A percentile compares a stretch with the other conserved stretches of the same genome.
Conservation (phyloP, 306 rosid species). For the Lablab purpureus region DNA sequence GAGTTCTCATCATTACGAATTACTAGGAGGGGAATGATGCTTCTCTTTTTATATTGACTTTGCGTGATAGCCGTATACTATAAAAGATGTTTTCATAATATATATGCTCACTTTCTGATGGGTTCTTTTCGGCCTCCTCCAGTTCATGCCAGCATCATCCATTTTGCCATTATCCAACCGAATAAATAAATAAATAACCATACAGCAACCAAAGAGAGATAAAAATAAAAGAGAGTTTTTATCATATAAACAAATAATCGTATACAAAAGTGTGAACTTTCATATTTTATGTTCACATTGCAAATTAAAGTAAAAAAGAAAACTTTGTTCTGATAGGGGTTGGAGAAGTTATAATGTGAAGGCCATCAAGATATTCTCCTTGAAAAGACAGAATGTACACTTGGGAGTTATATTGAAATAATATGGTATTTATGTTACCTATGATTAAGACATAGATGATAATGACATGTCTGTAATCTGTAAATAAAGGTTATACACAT, state of each 20-base stretch:
- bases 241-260: too few relatives aligned
- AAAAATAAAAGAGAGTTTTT: too few relatives aligned
- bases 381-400: conserved; percentile 30
- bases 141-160: conserved; percentile 6
- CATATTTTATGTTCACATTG: too few relatives aligned
- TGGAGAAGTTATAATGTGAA: background rate
- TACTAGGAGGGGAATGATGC: conserved; percentile 53
- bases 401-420: background rate
- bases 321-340: background rate
- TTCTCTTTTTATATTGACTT: conserved; percentile 70
- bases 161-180: background rate
- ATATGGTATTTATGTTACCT: conserved; percentile 21
- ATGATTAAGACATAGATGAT: conserved; percentile 19
- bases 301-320: background rate
- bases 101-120: conserved; percentile 39
- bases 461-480: background rate
- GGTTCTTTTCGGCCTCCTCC: conserved; percentile 35
- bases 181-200: background rate
- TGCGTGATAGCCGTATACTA: conserved; percentile 22
- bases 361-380: conserved; percentile 22
- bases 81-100: conserved; percentile 46
- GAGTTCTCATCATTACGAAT: conserved; percentile 57
- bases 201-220: background rate
- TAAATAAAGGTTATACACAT: background rate
- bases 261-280: too few relatives aligned